Percentiles rank a stretch among this genome's conserved stretches.
Conservation (phyloP, 139 green algal genomes). For the Picochlorum sp. region DNA sequence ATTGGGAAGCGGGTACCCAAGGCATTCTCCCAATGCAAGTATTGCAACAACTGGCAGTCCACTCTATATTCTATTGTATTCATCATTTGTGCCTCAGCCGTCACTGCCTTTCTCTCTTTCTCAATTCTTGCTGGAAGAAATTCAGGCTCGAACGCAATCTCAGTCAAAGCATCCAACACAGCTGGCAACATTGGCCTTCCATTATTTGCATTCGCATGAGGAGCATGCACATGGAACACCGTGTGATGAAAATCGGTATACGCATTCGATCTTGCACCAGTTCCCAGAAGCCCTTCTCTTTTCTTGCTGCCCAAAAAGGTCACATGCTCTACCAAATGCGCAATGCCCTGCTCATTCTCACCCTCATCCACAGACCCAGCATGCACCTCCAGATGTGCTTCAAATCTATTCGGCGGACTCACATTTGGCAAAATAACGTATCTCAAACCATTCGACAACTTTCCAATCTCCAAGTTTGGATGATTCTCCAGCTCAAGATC, state of each 20-base stretch:
- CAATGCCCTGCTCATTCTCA: conserved; percentile 80
- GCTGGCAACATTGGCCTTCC: conserved; percentile 70
- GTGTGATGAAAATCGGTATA: conserved; percentile 99
- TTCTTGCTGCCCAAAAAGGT: conserved; percentile 92
- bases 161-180: conserved; percentile 84
- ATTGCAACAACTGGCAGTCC: conserved; percentile 95
- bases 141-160: conserved; percentile 86
- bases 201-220: conserved; percentile 54
- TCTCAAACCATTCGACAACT: conserved; percentile 71
- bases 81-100: conserved; percentile 98
- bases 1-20: conserved; percentile 95
- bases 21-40: conserved; percentile 94
- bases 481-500: conserved; percentile 47
- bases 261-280: conserved; percentile 84
- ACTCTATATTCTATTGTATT: conserved; percentile 99
- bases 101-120: conserved; percentile 95
- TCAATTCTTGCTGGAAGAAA: conserved; percentile 83
- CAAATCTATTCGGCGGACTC: conserved; percentile 80
- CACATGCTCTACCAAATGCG: conserved; percentile 98
- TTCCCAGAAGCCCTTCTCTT: conserved; percentile 85
- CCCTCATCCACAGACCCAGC: conserved; percentile 66
- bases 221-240: conserved; percentile 98
- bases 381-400: conserved; percentile 90
- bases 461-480: conserved; percentile 50
- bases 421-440: conserved; percentile 96